phyloP scores from a whole-genome alignment of 371 early-diverging fungal species.

The Mortierella sp. region DNA sequence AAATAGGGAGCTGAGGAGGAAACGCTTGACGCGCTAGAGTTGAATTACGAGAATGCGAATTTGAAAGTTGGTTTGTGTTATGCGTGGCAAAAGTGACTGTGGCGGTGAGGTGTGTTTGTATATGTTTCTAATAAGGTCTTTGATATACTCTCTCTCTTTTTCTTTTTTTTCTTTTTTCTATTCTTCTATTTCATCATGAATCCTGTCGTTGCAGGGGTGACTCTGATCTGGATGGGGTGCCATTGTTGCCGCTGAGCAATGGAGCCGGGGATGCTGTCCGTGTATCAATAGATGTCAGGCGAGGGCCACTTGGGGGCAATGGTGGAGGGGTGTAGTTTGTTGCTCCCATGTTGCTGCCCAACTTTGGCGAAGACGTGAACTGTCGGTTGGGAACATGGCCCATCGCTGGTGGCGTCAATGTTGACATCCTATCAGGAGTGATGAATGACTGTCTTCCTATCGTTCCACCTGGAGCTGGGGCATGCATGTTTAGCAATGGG shows the following conservation, averaged over 20 bases:
- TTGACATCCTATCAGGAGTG: conserved; percentile 29
- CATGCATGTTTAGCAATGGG: conserved; percentile 55
- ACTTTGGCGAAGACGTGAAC: conserved; percentile 35
- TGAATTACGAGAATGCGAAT: neutral
- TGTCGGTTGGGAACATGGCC: conserved; percentile 23
- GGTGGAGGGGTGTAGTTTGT: conserved; percentile 39
- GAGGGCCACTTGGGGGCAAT: conserved; percentile 46
- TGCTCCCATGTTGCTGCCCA: conserved; percentile 31
- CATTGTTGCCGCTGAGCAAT: neutral
- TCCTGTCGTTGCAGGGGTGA: conserved; percentile 24
- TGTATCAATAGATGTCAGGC: conserved; percentile 45
- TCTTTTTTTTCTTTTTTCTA: conserved; percentile 3
- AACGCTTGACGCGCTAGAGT: neutral
- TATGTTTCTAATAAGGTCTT: neutral
- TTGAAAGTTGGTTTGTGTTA: neutral
- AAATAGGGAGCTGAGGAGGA: neutral
- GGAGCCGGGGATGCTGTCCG: conserved; percentile 34
- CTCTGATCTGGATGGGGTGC: conserved; percentile 14
- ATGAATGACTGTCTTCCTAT: conserved; percentile 43
- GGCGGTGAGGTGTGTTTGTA: neutral
- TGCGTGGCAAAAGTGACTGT: no score
- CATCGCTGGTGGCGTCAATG: conserved; percentile 28
- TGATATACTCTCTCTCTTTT: conserved; percentile 3
- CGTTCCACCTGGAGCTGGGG: conserved; percentile 48
- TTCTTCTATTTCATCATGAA: conserved; percentile 4